Percentiles rank a stretch among this genome's conserved stretches.
Evolutionary conservation across 2,329 filamentous ascomycete genomes (phyloP).

Genomic region (Exophiala viscosa): DNA sequence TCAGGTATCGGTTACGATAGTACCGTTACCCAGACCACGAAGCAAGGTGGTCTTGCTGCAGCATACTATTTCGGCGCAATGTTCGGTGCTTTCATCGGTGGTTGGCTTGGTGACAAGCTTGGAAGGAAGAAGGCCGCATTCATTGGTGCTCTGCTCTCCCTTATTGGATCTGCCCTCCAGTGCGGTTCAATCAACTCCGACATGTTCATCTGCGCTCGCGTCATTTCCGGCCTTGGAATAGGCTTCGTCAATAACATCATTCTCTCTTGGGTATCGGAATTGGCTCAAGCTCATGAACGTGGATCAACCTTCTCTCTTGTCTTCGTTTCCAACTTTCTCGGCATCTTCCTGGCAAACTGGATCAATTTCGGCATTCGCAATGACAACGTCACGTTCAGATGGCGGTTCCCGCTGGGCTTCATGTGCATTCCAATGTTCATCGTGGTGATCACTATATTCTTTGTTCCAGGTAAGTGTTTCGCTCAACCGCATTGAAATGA

Average conservation of each 20-base stretch:
- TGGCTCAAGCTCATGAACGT: constrained; percentile 30
- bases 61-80: constrained; percentile 34
- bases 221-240: constrained; percentile 33
- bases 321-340: constrained; percentile 32
- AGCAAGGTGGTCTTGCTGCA: constrained; percentile 32
- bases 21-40: constrained; percentile 29
- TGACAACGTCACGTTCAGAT: constrained; percentile 24
- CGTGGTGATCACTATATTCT: constrained; percentile 24
- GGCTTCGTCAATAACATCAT: constrained; percentile 34
- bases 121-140: constrained; percentile 30
- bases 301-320: constrained; percentile 31
- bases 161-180: constrained; percentile 31
- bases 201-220: constrained; percentile 33
- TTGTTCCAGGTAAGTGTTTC: constrained; percentile 38
- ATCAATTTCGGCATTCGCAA: constrained; percentile 32
- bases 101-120: constrained; percentile 31
- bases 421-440: constrained; percentile 30
- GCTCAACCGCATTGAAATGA: not conserved
- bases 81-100: constrained; percentile 30
- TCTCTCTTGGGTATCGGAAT: constrained; percentile 31
- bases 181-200: constrained; percentile 26
- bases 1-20: constrained; percentile 27
- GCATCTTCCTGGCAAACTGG: constrained; percentile 33
- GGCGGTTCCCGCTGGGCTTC: constrained; percentile 34
- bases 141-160: constrained; percentile 28